Base-by-base conservation (phyloP, 345 rosid species). In the Acer campestre region DNA sequence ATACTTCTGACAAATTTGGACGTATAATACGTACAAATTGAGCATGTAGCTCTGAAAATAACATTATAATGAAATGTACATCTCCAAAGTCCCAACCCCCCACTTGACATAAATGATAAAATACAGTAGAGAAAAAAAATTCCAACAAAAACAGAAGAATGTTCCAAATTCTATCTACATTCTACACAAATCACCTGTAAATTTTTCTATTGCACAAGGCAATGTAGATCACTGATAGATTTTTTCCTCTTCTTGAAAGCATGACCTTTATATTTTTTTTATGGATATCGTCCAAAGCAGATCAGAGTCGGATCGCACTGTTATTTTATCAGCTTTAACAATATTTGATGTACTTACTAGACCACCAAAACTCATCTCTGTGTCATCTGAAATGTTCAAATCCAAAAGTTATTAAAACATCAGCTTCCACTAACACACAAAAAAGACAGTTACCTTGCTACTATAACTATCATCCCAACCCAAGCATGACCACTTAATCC, bases 241-340 rank as follows among this genome's bases (percentile, higher is more conserved):
- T 13, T 62, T 44, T 29, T 22, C 29, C 23, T 42, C 70, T 23
- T 66, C 38, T 63, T 38, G 67, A 71, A 53, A 11, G 31, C 46
- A 63, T 6, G 11, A 7, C 1, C 44, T 2, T 77, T 48, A 65
- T 10, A 8, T 46, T 75, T 85, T 86, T 80, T 88, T 93, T 27
- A 97, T 88, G 74, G 98, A 87, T 70, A 97, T 93, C 0, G 99
- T 97, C 99, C 98, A 97, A 11, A 97, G 89, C 82, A 97, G 93
- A 87, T 97, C 96, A 0, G 93, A 82, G 79, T 92, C 94, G 0
- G 99, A 93, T 62, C 68, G 81, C 18, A 94, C 96, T 0, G 93
- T 94, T 70, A 97, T 74, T 69, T 73, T 93, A 59, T 89, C 94
- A 16, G 64, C 91, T 71, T 76, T 68, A 17, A 86, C 94, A 49